Percentiles rank a stretch among this genome's conserved stretches.
Conservation (phyloP, 805 yeast species). For the Starmerella vaccinii region DNA sequence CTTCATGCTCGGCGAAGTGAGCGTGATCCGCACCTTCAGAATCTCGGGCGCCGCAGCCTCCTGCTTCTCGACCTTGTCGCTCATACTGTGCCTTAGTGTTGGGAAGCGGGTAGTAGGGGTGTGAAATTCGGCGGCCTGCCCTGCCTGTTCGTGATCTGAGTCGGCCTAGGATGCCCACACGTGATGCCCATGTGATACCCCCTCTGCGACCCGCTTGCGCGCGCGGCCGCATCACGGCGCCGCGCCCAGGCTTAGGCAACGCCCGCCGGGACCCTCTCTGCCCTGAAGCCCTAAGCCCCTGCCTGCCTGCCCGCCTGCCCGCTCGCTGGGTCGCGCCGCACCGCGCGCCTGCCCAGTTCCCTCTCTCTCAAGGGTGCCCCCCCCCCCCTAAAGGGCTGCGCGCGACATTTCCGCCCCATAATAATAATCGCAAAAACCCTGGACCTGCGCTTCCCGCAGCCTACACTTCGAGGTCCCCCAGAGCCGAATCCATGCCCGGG, state of each 20-base stretch:
- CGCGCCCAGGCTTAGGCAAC: too few species aligned
- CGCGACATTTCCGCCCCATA: background rate
- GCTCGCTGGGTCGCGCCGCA: background rate
- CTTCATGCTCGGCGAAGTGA: constrained; percentile 98
- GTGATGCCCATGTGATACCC: background rate
- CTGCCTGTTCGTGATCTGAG: constrained; percentile 3
- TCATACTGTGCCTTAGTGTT: constrained; percentile 24
- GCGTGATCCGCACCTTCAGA: constrained; percentile 97
- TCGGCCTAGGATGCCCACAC: background rate
- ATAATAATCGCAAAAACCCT: background rate
- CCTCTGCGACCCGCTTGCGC: too few species aligned
- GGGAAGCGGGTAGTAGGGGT: constrained; percentile 8
- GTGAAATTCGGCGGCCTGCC: constrained; percentile 5
- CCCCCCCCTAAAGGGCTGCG: too few species aligned
- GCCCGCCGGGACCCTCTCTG: background rate
- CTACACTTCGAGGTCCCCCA: constrained; percentile 6
- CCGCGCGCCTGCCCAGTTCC: background rate
- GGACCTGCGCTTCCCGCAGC: background rate
- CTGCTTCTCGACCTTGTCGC: constrained; percentile 59
- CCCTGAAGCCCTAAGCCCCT: constrained; percentile 6
- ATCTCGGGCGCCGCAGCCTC: constrained; percentile 59
- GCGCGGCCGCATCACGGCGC: too few species aligned
- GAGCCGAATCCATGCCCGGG: background rate
- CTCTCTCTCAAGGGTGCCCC: too few species aligned
- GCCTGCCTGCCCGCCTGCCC: too few species aligned